phyloP scores from a whole-genome alignment of 2,329 filamentous ascomycete genomes.

The Hypoxylon sp. region DNA sequence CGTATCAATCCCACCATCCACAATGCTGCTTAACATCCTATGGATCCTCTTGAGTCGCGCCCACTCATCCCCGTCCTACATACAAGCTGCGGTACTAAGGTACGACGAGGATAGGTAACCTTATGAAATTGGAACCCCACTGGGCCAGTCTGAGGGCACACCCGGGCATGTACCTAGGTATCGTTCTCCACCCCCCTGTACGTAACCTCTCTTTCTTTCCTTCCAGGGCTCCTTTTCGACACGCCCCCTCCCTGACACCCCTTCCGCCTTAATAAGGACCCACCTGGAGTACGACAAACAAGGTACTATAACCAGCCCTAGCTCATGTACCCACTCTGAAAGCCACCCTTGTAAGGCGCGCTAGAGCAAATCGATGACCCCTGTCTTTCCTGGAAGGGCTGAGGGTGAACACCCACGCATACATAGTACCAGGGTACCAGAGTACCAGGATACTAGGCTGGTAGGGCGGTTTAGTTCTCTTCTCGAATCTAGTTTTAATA shows the following conservation, averaged over 20 bases:
- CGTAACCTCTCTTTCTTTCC: slow-evolving; percentile 21
- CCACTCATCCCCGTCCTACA: slow-evolving; percentile 9
- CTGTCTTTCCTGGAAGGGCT: slow-evolving; percentile 34
- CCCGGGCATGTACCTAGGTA: background rate
- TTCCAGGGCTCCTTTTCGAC: slow-evolving; percentile 9
- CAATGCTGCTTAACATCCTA: background rate
- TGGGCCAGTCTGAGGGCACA: background rate
- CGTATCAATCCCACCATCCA: slow-evolving; percentile 38
- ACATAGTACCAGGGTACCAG: slow-evolving; percentile 26
- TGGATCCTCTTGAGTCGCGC: slow-evolving; percentile 11
- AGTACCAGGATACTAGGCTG: slow-evolving; percentile 22
- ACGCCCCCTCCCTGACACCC: slow-evolving; percentile 19
- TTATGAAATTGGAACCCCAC: too few species aligned
- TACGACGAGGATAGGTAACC: background rate
- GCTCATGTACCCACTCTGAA: slow-evolving; percentile 18
- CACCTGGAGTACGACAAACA: slow-evolving; percentile 25
- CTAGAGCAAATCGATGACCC: slow-evolving; percentile 28
- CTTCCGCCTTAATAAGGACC: slow-evolving; percentile 30
- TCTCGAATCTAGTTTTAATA: slow-evolving; percentile 44
- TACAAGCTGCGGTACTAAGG: slow-evolving; percentile 1
- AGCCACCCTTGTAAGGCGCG: slow-evolving; percentile 30
- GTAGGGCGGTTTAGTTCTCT: slow-evolving; percentile 38
- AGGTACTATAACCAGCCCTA: slow-evolving; percentile 23
- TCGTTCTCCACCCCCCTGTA: slow-evolving; percentile 20
- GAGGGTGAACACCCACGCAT: slow-evolving; percentile 17